phyloP scores from a whole-genome alignment of 345 rosid species.

The Linum lewisii region DNA sequence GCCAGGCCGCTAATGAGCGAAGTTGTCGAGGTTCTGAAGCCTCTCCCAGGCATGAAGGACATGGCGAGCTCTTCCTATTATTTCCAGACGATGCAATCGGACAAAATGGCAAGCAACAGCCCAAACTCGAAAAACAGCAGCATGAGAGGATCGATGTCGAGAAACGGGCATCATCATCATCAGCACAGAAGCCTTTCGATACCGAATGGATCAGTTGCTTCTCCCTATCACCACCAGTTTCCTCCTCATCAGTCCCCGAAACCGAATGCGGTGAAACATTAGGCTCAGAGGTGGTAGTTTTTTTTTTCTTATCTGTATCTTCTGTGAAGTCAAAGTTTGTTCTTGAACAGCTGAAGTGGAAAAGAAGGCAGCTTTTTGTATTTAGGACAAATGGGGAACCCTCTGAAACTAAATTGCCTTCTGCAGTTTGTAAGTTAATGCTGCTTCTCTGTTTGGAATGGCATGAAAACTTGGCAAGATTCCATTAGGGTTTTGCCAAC shows the following conservation, averaged over 20 bases:
- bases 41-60: constrained; percentile 64
- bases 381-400: constrained; percentile 13
- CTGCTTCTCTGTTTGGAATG: constrained; percentile 22
- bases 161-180: constrained; percentile 49
- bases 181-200: constrained; percentile 54
- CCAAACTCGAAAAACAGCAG: constrained; percentile 31
- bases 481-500: background rate
- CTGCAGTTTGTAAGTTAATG: constrained; percentile 12
- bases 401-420: constrained; percentile 15
- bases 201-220: constrained; percentile 58
- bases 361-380: constrained; percentile 17
- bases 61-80: constrained; percentile 77
- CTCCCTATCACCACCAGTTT: constrained; percentile 58
- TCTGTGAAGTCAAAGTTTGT: constrained; percentile 28
- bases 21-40: constrained; percentile 58
- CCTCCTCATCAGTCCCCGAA: constrained; percentile 56
- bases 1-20: constrained; percentile 77
- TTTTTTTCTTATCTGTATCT: constrained; percentile 22
- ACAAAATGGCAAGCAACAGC: constrained; percentile 25
- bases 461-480: constrained; percentile 10
- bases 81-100: constrained; percentile 67
- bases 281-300: constrained; percentile 17
- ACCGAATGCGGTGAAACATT: constrained; percentile 46
- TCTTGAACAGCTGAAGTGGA: constrained; percentile 25
- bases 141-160: constrained; percentile 23